Evolutionary conservation across 495 filamentous ascomycete species (phyloP).

Genomic region (Penicillium lagena): DNA sequence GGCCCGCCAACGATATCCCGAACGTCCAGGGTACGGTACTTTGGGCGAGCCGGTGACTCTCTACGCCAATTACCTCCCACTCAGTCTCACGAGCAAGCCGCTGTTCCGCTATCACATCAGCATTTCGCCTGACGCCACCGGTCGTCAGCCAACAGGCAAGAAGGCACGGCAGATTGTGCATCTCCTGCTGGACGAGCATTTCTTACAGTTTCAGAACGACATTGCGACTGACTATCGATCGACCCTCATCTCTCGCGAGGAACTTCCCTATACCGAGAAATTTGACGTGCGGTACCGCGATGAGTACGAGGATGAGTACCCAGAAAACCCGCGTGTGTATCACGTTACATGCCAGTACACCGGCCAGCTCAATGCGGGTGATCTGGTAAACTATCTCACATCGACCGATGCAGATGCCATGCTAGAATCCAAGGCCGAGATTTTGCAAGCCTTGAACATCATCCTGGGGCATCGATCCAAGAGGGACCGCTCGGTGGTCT

Average conservation of each 20-base stretch:
- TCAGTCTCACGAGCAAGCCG: constrained; percentile 31
- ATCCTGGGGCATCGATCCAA: constrained; percentile 37
- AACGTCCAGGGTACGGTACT: constrained; percentile 56
- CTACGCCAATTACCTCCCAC: constrained; percentile 59
- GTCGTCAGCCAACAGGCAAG: constrained; percentile 37
- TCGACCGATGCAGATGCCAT: constrained; percentile 36
- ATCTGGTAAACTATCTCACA: constrained; percentile 47
- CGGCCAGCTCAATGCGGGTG: constrained; percentile 37
- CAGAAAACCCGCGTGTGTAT: constrained; percentile 34
- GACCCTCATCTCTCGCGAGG: constrained; percentile 36
- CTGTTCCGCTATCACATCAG: constrained; percentile 33
- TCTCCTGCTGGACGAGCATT: constrained; percentile 38
- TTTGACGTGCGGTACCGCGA: constrained; percentile 35
- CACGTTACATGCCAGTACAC: constrained; percentile 37
- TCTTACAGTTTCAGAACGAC: constrained; percentile 12
- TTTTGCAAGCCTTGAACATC: constrained; percentile 50
- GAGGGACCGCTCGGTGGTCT: constrained; percentile 22
- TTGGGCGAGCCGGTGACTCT: constrained; percentile 43
- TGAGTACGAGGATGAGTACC: constrained; percentile 35
- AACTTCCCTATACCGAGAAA: constrained; percentile 20
- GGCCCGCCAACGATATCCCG: constrained; percentile 11
- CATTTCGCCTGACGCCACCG: constrained; percentile 15
- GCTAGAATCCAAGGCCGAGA: constrained; percentile 30
- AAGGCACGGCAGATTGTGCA: constrained; percentile 50
- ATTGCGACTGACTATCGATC: constrained; percentile 56